phyloP scores from a whole-genome alignment of 495 filamentous ascomycete species.

The Daldinia loculata region DNA sequence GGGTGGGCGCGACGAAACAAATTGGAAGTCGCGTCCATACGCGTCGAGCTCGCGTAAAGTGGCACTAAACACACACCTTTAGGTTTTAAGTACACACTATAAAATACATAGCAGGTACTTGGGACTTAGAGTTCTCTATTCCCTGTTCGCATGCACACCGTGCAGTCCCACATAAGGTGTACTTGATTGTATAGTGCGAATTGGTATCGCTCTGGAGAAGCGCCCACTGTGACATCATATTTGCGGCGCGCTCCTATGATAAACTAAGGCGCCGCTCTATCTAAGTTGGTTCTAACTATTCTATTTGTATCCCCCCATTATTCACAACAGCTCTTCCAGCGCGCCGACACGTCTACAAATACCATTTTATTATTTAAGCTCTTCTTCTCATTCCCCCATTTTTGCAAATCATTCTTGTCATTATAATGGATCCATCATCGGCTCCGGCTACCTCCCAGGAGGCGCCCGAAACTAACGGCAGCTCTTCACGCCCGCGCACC shows the following conservation, averaged over 20 bases:
- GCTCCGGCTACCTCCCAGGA: conserved; percentile 29
- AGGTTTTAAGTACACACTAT: neutral
- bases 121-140: neutral
- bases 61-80: conserved; percentile 34
- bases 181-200: neutral
- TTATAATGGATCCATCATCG: conserved; percentile 46
- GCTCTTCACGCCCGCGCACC: conserved; percentile 46
- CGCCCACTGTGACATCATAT: conserved; percentile 37
- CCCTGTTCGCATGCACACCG: neutral
- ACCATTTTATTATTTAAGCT: neutral
- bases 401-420: neutral
- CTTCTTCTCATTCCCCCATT: neutral
- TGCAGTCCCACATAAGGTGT: no score
- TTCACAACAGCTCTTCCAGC: no score
- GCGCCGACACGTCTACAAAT: neutral
- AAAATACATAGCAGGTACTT: neutral
- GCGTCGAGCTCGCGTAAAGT: conserved; percentile 52
- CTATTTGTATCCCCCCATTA: no score
- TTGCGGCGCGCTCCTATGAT: neutral
- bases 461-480: conserved; percentile 34
- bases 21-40: conserved; percentile 22
- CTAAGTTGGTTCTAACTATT: no score
- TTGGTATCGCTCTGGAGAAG: neutral
- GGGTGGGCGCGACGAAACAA: conserved; percentile 29
- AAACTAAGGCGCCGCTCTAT: neutral